A percentile compares a stretch with the other conserved stretches of the same genome.
Evolutionary conservation across 495 filamentous ascomycete genomes (phyloP).

Genomic region (Pyrenula aspistea): DNA sequence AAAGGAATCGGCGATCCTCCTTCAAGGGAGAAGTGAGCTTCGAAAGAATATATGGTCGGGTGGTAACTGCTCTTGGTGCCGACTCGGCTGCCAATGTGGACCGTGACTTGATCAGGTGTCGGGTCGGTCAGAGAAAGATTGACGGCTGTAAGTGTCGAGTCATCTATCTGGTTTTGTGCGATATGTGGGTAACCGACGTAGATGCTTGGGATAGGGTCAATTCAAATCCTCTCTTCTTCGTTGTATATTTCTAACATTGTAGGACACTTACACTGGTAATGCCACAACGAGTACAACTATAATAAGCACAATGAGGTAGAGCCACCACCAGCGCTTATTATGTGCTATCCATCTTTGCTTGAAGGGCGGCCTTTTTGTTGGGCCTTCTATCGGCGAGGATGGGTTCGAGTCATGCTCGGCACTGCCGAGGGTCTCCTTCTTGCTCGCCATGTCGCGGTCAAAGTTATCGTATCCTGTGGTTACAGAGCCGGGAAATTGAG

Average conservation of each 20-base stretch:
- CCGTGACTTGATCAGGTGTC: slow-evolving; percentile 38
- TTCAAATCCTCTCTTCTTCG: slow-evolving; percentile 1
- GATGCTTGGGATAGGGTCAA: slow-evolving; percentile 33
- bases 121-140: slow-evolving; percentile 47
- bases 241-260: not conserved
- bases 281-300: slow-evolving; percentile 46
- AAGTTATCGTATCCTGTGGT: too few species aligned
- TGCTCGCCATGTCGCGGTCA: slow-evolving; percentile 22
- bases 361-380: slow-evolving; percentile 17
- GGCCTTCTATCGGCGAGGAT: not conserved
- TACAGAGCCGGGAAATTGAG: too few species aligned
- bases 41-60: slow-evolving; percentile 43
- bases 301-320: slow-evolving; percentile 47
- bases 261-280: slow-evolving; percentile 50
- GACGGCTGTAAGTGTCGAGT: slow-evolving; percentile 48
- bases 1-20: slow-evolving; percentile 40
- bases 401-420: slow-evolving; percentile 1
- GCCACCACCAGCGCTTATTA: slow-evolving; percentile 60
- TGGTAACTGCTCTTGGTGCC: slow-evolving; percentile 34
- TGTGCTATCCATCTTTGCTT: slow-evolving; percentile 27
- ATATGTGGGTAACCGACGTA: slow-evolving; percentile 64
- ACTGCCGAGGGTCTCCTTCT: slow-evolving; percentile 14
- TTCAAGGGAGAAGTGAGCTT: slow-evolving; percentile 36
- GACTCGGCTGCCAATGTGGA: slow-evolving; percentile 38
- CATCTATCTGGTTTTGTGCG: slow-evolving; percentile 54